Evolutionary conservation across 1,284 basidiomycete species (phyloP).

Genomic region (Tilletiopsis washingtonensis): DNA sequence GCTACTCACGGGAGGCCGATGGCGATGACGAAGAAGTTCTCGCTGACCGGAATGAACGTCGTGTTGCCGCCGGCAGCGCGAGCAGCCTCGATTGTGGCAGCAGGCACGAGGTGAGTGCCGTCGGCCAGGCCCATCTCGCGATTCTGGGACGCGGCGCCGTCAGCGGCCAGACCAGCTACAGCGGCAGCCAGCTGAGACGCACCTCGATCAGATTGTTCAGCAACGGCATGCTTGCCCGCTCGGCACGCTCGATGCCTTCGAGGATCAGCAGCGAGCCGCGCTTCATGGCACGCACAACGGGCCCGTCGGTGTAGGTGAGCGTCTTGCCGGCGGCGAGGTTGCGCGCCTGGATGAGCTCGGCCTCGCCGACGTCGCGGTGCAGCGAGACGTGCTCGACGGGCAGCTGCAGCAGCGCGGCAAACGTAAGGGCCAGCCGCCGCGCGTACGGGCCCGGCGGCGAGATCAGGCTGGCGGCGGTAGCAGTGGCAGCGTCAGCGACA

Average conservation of each 20-base stretch:
- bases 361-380: slow-evolving; percentile 48
- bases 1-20: slow-evolving; percentile 31
- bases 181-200: no score
- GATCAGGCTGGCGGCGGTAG: slow-evolving; percentile 17
- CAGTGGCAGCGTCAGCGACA: neutral
- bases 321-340: slow-evolving; percentile 38
- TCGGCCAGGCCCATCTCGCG: slow-evolving; percentile 47
- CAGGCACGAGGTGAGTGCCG: slow-evolving; percentile 48
- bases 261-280: slow-evolving; percentile 46
- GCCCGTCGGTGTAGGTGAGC: slow-evolving; percentile 44
- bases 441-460: slow-evolving; percentile 47
- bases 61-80: slow-evolving; percentile 8
- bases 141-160: slow-evolving; percentile 20
- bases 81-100: slow-evolving; percentile 34
- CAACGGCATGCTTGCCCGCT: slow-evolving; percentile 44
- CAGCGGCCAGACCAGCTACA: slow-evolving; percentile 10
- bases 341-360: slow-evolving; percentile 47
- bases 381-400: slow-evolving; percentile 47
- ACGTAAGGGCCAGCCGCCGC: slow-evolving; percentile 47
- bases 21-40: slow-evolving; percentile 48
- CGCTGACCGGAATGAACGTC: slow-evolving; percentile 45
- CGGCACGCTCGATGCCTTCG: slow-evolving; percentile 48
- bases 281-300: slow-evolving; percentile 48
- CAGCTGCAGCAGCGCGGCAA: slow-evolving; percentile 44
- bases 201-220: slow-evolving; percentile 48